Conservation (phyloP, 2,329 filamentous ascomycete species). For the Trichophyton verrucosum region DNA sequence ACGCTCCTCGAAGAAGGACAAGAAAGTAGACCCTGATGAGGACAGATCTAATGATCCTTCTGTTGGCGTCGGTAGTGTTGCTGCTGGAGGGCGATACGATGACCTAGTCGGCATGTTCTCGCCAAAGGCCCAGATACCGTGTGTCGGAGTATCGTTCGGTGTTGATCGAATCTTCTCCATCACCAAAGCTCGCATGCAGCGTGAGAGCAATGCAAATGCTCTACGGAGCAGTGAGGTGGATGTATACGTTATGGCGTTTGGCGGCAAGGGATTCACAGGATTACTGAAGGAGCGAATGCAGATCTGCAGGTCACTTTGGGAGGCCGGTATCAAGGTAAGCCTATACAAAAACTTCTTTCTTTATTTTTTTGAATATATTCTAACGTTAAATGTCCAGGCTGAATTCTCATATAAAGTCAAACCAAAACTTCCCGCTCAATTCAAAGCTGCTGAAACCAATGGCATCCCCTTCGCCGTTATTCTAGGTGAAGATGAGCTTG, state of each 20-base stretch:
- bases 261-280: conserved; percentile 70
- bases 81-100: conserved; percentile 83
- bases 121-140: conserved; percentile 74
- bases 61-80: conserved; percentile 74
- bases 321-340: conserved; percentile 68
- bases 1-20: conserved; percentile 41
- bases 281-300: conserved; percentile 73
- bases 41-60: conserved; percentile 69
- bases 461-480: conserved; percentile 79
- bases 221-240: conserved; percentile 65
- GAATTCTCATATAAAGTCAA: conserved; percentile 86
- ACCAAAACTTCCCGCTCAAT: conserved; percentile 77
- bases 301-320: conserved; percentile 65
- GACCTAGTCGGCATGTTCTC: conserved; percentile 90
- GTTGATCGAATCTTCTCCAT: conserved; percentile 94
- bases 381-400: conserved; percentile 36
- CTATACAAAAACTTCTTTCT: background rate
- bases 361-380: conserved; percentile 11
- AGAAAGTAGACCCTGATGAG: conserved; percentile 42
- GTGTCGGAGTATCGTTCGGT: conserved; percentile 82
- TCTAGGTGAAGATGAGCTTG: conserved; percentile 79
- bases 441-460: conserved; percentile 73
- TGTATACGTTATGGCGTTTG: conserved; percentile 90
- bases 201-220: conserved; percentile 42
- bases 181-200: conserved; percentile 62